phyloP scores from a whole-genome alignment of 2,329 filamentous ascomycete species.

The Capronia coronata region DNA sequence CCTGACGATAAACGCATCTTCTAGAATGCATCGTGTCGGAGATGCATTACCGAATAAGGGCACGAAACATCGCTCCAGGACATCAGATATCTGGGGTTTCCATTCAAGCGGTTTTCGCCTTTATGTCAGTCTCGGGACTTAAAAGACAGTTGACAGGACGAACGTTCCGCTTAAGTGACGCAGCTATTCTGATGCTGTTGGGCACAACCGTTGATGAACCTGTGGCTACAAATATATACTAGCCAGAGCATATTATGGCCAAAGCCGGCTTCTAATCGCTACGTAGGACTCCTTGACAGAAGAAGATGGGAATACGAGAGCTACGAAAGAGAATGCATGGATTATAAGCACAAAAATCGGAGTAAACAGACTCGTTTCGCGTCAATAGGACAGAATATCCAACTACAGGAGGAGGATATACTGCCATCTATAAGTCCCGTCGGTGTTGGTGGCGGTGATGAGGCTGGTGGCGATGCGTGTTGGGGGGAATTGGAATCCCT shows the following conservation, averaged over 20 bases:
- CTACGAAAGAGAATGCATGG: too few species aligned
- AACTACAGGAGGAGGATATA: too few species aligned
- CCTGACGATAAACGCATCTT: too few species aligned
- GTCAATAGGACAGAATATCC: too few species aligned
- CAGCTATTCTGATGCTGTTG: slow-evolving; percentile 8
- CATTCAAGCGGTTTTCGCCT: slow-evolving; percentile 11
- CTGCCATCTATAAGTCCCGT: too few species aligned
- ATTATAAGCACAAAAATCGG: too few species aligned
- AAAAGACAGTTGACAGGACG: slow-evolving; percentile 22
- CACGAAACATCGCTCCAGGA: slow-evolving; percentile 1
- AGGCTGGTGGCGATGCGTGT: too few species aligned
- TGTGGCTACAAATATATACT: slow-evolving; percentile 26
- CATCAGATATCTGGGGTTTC: slow-evolving; percentile 9
- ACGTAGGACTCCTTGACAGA: neutral
- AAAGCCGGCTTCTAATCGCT: neutral
- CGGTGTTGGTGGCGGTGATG: too few species aligned
- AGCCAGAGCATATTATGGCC: slow-evolving; percentile 21
- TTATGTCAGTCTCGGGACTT: slow-evolving; percentile 24
- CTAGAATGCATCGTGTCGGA: too few species aligned
- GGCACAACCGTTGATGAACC: slow-evolving; percentile 24
- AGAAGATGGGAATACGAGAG: neutral
- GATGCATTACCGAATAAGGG: too few species aligned
- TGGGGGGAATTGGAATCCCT: too few species aligned
- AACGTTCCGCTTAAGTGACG: slow-evolving; percentile 10
- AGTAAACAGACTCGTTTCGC: too few species aligned